Evolutionary conservation across 768 basidiomycete genomes (phyloP), one percentile per base, ranked within the genome.

Genomic region (Cubamyces lactineus): DNA sequence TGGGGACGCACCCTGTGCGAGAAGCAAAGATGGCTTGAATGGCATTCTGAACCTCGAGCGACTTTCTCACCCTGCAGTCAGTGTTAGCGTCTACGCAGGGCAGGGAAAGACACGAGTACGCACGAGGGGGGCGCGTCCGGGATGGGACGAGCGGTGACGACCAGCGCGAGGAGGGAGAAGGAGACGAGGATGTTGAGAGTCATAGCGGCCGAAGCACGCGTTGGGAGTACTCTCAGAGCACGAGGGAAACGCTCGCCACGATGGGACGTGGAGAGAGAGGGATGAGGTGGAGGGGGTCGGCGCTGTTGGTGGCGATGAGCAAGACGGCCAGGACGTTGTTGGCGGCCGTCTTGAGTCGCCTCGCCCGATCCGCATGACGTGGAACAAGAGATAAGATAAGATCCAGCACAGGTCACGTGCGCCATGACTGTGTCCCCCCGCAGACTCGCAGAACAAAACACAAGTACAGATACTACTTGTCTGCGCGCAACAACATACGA

Each of bases 141-240:
- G 58, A 80, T 66, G 26, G 80, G 80, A 63, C 71, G 78, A 69
- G 78, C 70, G 57, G 75, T 72, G 65, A 80, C 80, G 72, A 78
- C 76, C 72, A 82, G 76, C 73, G 74, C 78, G 59, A 79, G 71
- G 34, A 81, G 71, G 51, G 75, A 74, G 56, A 77, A 67, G 17
- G 73, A 79, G 49, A 72, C 75, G 53, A 81, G 70, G 40, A 80
- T 66, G 58, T 72, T 70, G 23, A 77, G 69, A 23, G 76, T 71
- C 79, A 80, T 81, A 45, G 54, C 39, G 50, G 60, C 59, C 55
- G 55, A 19, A 21, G 59, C 54, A 16, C 51, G 62, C 55, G 24
- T 52, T 41, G 11, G 5, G 47, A 17, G 12, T 26, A 30, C 54
- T 51, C 55, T 62, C 55, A 57, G 39, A 60, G 34, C 48, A 23